These are phyloP conservation scores for Punctularia strigosozonata DNA, from an alignment of 768 basidiomycete genomes.

Conservation along the genomic window DNA sequence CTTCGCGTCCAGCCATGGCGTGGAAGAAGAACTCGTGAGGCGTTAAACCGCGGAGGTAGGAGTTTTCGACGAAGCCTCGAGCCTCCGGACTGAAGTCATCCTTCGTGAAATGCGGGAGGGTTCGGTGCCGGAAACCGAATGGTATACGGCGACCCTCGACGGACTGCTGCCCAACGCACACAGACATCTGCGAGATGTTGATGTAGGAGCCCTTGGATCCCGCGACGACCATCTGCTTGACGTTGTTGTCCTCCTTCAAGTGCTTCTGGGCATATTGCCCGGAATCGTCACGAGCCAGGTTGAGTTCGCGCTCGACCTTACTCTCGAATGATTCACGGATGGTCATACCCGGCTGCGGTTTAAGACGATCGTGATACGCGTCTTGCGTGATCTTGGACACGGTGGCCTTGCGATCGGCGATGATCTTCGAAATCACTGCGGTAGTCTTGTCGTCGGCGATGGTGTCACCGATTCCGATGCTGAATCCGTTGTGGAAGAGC, in stretches of 20 bases:
- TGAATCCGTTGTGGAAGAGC: constrained; percentile 98
- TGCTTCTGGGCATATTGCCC: constrained; percentile 96
- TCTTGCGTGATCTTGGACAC: constrained; percentile 74
- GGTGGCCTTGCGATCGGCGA: constrained; percentile 66
- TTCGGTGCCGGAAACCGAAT: constrained; percentile 95
- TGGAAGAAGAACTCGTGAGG: constrained; percentile 99
- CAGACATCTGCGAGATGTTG: constrained; percentile 99
- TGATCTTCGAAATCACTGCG: constrained; percentile 73
- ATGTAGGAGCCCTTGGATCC: constrained; percentile 99
- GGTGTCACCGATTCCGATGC: constrained; percentile 97
- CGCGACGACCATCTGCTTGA: constrained; percentile 99
- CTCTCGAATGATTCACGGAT: constrained; percentile 98
- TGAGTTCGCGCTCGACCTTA: constrained; percentile 80
- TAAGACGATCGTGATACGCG: constrained; percentile 78
- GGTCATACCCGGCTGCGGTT: constrained; percentile 94
- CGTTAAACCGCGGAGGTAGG: constrained; percentile 89
- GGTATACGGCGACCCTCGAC: constrained; percentile 98
- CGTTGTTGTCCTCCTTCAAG: constrained; percentile 98
- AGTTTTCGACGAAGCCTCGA: constrained; percentile 98
- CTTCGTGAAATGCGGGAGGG: constrained; percentile 94
- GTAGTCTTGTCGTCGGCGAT: constrained; percentile 88
- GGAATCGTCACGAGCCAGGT: constrained; percentile 88
- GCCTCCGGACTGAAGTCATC: constrained; percentile 98
- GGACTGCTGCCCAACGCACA: constrained; percentile 96
- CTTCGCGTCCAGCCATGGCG: constrained; percentile 99